These are phyloP conservation scores for Metschnikowia matae DNA, from an alignment of 805 yeast species.

Conservation along the genomic window DNA sequence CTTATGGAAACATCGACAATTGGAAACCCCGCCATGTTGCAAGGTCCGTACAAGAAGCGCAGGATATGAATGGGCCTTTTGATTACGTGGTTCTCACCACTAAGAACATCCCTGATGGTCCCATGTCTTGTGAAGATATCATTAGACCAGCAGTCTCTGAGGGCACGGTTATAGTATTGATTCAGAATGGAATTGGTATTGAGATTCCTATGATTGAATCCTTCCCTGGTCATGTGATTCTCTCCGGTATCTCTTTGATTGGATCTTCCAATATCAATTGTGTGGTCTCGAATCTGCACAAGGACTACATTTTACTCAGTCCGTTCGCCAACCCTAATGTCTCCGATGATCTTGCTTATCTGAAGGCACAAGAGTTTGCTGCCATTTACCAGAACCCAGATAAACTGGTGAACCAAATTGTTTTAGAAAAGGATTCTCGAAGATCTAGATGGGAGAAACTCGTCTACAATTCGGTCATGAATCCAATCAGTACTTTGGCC, in stretches of 20 bases:
- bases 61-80: conserved; percentile 16
- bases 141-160: conserved; percentile 25
- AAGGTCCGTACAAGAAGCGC: conserved; percentile 13
- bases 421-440: conserved; percentile 27
- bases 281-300: conserved; percentile 44
- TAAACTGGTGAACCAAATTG: conserved; percentile 21
- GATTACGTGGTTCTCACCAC: conserved; percentile 34
- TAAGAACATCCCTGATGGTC: conserved; percentile 30
- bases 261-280: conserved; percentile 55
- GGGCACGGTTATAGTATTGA: conserved; percentile 48
- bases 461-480: conserved; percentile 33
- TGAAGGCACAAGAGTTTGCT: conserved; percentile 22
- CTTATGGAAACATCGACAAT: conserved; percentile 13
- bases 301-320: conserved; percentile 50
- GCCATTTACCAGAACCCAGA: conserved; percentile 27
- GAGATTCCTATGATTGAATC: conserved; percentile 51
- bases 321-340: conserved; percentile 38
- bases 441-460: conserved; percentile 39
- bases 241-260: conserved; percentile 63
- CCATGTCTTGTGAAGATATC: conserved; percentile 39
- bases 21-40: conserved; percentile 16
- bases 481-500: conserved; percentile 32
- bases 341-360: conserved; percentile 10
- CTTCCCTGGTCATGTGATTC: conserved; percentile 47
- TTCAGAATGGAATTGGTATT: conserved; percentile 66